Conservation (phyloP, 805 yeast genomes). For the Suhomyces pyralidae region DNA sequence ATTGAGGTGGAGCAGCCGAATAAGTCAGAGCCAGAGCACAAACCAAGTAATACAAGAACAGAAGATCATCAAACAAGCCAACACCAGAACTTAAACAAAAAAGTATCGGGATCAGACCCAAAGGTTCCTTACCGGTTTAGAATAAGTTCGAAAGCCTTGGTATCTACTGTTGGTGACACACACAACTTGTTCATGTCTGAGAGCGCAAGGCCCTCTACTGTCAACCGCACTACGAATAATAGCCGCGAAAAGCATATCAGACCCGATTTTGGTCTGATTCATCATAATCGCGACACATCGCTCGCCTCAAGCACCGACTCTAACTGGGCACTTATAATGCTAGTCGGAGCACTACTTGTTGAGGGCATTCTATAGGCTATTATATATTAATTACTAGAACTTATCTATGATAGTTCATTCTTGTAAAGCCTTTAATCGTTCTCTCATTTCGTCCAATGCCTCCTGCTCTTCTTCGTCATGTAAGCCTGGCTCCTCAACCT, state of each 20-base stretch:
- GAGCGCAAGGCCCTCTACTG: neutral
- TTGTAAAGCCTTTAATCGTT: slow-evolving; percentile 81
- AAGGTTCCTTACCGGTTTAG: neutral
- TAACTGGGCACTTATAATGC: neutral
- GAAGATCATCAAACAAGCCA: neutral
- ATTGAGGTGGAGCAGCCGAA: neutral
- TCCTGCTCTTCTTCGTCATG: slow-evolving; percentile 63
- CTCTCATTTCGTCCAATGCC: slow-evolving; percentile 82
- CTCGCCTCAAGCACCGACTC: neutral
- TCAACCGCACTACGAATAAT: neutral
- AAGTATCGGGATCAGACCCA: neutral
- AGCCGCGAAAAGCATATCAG: neutral
- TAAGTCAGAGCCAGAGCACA: neutral
- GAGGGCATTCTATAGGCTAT: neutral
- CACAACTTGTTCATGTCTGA: neutral
- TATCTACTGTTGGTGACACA: neutral
- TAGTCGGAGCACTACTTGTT: neutral
- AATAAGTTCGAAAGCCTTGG: neutral
- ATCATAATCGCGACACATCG: neutral
- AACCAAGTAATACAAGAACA: neutral
- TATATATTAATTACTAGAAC: neutral
- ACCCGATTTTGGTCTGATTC: neutral
- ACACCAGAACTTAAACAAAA: neutral
- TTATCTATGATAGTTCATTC: slow-evolving; percentile 10
- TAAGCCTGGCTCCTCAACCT: slow-evolving; percentile 12